Base-by-base conservation (phyloP, 2,329 filamentous ascomycete genomes). In the Sphaerulina vaccinii region DNA sequence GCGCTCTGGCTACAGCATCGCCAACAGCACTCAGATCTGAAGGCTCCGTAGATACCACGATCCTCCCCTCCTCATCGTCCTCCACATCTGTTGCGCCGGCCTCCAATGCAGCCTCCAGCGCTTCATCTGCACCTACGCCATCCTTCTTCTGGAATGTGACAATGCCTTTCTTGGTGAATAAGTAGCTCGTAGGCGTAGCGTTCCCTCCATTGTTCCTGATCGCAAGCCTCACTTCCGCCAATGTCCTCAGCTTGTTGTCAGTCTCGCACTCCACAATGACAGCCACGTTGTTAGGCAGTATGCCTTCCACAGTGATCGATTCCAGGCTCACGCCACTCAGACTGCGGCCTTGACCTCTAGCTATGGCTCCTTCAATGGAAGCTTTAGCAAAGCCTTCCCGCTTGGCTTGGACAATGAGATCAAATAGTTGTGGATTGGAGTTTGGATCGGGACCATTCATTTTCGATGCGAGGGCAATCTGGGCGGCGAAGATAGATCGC, bases 211-310 rank as follows among this genome's bases (percentile, higher is more conserved):
- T 73, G 53, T 84, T 82, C 68, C 90, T 95, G 49, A 95, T 78
- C 2, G 87, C 72, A 43, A 77, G 65, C 48, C 87, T 82, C 44
- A 97, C 70, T 48, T 95, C 88, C 63, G 87, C 82, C 40, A 95
- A 70, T 6, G 85, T 82, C 24, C 88, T 83, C 35, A 79, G 77
- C 69, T 87, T 90, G 69, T 83, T 90, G 63, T 96, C 91, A 3
- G 90, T 92, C 70, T 93, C 86, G 62, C 86, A 84, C 62, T 96
- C 90, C 65, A 96, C 81, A 9, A 97, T 84, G 5, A 92, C 76
- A 9, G 88, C 90, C 13, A 86, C 75, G 2, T 79, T 83, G 2
- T 85, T 82, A 2, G 88, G 87, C 55, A 95, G 73, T 60, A 96
- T 87, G 21, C 84, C 85, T 75, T 97, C 92, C 45, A 95, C 78